phyloP scores from a whole-genome alignment of 164 flowering plant genomes.

The Berberis vulgaris region DNA sequence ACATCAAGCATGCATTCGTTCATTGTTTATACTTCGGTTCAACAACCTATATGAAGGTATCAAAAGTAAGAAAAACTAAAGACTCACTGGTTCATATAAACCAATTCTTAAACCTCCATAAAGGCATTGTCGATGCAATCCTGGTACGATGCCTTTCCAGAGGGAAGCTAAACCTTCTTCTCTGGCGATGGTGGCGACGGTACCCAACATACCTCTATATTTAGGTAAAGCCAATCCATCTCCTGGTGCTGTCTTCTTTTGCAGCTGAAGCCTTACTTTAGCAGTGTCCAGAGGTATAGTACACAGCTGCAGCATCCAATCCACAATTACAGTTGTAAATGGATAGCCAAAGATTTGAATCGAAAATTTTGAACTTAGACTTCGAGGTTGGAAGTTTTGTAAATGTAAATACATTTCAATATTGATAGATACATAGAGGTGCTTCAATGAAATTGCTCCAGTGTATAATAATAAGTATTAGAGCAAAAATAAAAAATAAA shows the following conservation, averaged over 20 bases:
- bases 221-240: slow-evolving; percentile 52
- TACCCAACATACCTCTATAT: slow-evolving; percentile 77
- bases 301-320: slow-evolving; percentile 46
- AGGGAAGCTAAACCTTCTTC: slow-evolving; percentile 85
- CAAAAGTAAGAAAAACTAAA: slow-evolving; percentile 5
- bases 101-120: slow-evolving; percentile 90
- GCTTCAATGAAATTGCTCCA: too few relatives aligned
- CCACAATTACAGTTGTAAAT: too few relatives aligned
- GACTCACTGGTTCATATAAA: slow-evolving; percentile 78
- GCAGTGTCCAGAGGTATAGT: slow-evolving; percentile 94
- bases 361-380: too few relatives aligned
- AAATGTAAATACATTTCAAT: too few relatives aligned
- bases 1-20: background rate
- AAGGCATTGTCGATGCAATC: slow-evolving; percentile 78
- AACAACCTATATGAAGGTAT: too few relatives aligned
- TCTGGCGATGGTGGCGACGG: slow-evolving; percentile 72
- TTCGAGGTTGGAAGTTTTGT: too few relatives aligned
- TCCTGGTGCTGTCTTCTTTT: slow-evolving; percentile 46
- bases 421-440: too few relatives aligned
- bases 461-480: too few relatives aligned
- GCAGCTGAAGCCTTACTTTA: slow-evolving; percentile 95
- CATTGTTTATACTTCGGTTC: too few relatives aligned
- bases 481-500: too few relatives aligned
- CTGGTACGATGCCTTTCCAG: slow-evolving; percentile 94
- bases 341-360: too few relatives aligned